Evolutionary conservation across 1,284 basidiomycete species (phyloP), one percentile per base, ranked within the genome.

Genomic region (Cryptococcus deneoformans): DNA sequence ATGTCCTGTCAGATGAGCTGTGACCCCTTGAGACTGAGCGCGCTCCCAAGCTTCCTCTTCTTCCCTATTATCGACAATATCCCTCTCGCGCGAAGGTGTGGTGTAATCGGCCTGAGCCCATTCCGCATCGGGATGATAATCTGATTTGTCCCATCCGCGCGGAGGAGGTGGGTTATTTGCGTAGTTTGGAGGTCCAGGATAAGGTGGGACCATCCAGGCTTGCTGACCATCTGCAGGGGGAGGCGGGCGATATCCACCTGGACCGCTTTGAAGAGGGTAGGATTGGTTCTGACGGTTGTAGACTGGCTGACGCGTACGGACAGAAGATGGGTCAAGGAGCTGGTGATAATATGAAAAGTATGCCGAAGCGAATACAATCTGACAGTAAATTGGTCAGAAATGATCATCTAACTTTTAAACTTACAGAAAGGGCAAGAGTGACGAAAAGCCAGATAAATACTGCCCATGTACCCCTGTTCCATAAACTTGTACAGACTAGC

Each of bases 271-370:
- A 52, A 67, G 57, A 12, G 58, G 60, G 43, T 66, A 63, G 5
- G 66, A 55, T 55, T 69, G 68, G 35, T 40, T 50, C 37, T 50
- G 48, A 16, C 24, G 14, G 10, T 38, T 37, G 24, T 16, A n/a
- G 29, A 58, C 54, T 35, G 64, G 63, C 6, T 57, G 29, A n/a
- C 60, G 53, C 16, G 79, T n/a, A 62, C 79, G 53, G 71, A 72
- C 70, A 29, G 79, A 79, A 5, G 74, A 65, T 0, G 88, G 87
- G 70, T 90, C 87, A 36, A 84, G 80, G 8, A 84, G 69, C 77
- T 91, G 89, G 29, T 85, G 84, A 70, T 87, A 86, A 78, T 85
- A 91, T 8, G 80, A 79, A 67, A 86, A 86, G 1, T 84, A 82
- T 62, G 87, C 72, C 51, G 82, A 64, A 40, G 83, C 80, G 79